Conservation (phyloP, 352 stramenopile species). For the Pythium inflatum region DNA sequence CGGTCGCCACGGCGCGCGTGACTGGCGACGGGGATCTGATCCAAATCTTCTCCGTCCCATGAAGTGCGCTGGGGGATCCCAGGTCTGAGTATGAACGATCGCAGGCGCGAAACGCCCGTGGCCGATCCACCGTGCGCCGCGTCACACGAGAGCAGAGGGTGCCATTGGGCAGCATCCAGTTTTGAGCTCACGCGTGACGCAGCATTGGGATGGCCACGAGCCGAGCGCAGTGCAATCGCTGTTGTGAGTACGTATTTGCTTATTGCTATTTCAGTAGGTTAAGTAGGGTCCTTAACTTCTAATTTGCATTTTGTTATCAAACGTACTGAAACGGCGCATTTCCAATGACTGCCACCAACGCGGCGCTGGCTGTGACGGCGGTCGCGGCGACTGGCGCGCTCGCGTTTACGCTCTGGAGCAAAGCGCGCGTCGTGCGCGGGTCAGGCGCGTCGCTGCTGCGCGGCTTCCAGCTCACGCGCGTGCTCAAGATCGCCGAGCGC, state of each 20-base stretch:
- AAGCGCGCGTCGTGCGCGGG: conserved; percentile 35
- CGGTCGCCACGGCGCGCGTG: no score
- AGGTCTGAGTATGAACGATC: conserved; percentile 26
- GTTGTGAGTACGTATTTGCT: conserved; percentile 12
- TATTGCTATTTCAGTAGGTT: conserved; percentile 26
- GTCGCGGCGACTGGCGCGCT: conserved; percentile 30
- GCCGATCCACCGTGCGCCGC: background rate
- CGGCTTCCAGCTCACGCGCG: conserved; percentile 61
- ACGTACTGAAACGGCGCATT: conserved; percentile 1
- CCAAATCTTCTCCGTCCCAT: conserved; percentile 4
- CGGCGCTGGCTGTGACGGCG: conserved; percentile 32
- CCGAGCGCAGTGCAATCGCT: background rate
- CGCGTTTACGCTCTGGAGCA: conserved; percentile 41
- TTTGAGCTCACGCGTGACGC: background rate
- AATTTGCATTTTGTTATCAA: conserved; percentile 17
- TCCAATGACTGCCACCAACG: conserved; percentile 31
- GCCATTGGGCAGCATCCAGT: conserved; percentile 14
- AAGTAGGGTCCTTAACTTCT: conserved; percentile 9
- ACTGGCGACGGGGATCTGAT: no score
- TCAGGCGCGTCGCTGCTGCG: conserved; percentile 46
- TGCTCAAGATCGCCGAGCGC: conserved; percentile 69
- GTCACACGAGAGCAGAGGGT: background rate
- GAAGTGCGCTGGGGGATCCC: background rate
- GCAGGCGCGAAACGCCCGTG: conserved; percentile 1
- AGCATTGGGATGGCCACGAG: background rate